Conservation (phyloP, 1,284 basidiomycete genomes). For the Melampsora larici-populina region DNA sequence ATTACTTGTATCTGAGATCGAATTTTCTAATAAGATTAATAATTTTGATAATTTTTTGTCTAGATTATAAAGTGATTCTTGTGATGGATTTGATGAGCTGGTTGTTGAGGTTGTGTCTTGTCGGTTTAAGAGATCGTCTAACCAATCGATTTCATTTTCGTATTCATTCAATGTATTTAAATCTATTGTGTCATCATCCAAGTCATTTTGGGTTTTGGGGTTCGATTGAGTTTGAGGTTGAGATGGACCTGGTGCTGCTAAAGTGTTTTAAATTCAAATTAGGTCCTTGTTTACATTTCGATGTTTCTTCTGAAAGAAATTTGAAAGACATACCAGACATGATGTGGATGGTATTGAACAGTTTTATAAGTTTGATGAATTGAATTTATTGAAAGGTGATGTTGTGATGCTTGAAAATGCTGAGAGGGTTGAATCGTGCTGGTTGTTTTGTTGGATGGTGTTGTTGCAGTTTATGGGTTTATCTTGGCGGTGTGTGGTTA, state of each 20-base stretch:
- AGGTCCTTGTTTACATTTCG: no score
- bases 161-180: constrained; percentile 25
- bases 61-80: constrained; percentile 61
- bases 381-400: neutral
- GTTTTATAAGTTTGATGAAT: neutral
- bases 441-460: no score
- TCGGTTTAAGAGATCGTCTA: constrained; percentile 24
- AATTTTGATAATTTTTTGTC: constrained; percentile 71
- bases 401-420: neutral
- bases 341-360: neutral
- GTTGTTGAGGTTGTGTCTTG: neutral
- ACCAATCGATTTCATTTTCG: constrained; percentile 31
- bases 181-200: neutral
- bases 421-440: neutral
- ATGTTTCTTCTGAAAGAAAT: no score
- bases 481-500: no score
- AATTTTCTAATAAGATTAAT: constrained; percentile 71
- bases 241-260: no score
- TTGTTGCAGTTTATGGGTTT: no score
- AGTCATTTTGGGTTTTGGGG: no score
- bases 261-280: no score
- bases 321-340: no score
- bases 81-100: neutral
- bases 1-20: constrained; percentile 77
- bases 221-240: no score